Evolutionary conservation across 345 rosid species (phyloP), one percentile per base, ranked within the genome.

Genomic region (Eucalyptus pauciflora): DNA sequence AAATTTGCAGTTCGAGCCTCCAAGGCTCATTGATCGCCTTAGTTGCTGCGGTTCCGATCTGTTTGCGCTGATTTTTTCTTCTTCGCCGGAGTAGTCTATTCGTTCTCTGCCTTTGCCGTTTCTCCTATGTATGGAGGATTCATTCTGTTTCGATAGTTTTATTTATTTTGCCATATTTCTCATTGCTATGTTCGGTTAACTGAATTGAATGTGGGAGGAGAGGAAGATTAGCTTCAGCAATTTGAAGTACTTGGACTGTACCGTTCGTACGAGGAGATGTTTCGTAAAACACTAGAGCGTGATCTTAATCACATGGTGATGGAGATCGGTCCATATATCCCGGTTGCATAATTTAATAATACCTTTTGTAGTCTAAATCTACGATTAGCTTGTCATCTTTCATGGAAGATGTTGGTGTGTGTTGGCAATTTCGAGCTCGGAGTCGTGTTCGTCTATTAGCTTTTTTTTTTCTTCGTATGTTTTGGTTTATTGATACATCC

Each of bases 231-330:
- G 48, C 48, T 37, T 69, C 45, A 0, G 0, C 80, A 17, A 4
- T 33, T 69, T 56, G 45, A 69, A 69, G 24, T 69, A 0, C 6
- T 69, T 33, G 0, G 80, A 69, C 45, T 0, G 12, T 24, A 0
- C 12, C 1, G 80, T 33, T 31, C 24, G 80, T 69, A 18, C 13
- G 45, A 25, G 81, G 81, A 71, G 81, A 71, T 18, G 46, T 71
- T 37, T 5, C 2, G 5, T 1, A 14, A 71, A 37, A 0, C 81
- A 0, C 81, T 2, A 76, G 0, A 71, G 0, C 45, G 5, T 20
- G 81, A 9, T 33, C 81, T 71, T 71, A 71, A 33, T 71, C 5
- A 33, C 0, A 69, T 4, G 80, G 25, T 33, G 81, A 33, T 33
- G 7, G 81, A 71, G 27, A 37, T 33, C 83, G 14, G 46, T 37